These are phyloP conservation scores for Hansenula sp. DNA, from an alignment of 1,139 yeast species.

Conservation along the genomic window DNA sequence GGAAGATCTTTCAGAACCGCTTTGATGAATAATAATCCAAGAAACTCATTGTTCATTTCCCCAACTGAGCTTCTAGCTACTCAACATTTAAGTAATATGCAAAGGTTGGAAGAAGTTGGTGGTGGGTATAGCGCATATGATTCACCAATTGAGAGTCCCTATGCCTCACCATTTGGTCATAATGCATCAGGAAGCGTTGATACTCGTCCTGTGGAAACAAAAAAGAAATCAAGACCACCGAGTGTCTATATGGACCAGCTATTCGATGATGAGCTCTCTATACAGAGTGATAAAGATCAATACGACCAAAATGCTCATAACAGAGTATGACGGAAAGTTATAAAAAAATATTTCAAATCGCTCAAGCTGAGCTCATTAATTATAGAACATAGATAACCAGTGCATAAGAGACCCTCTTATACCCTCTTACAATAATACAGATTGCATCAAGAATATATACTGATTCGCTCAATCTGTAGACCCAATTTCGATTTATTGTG, in stretches of 20 bases:
- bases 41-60: slow-evolving; percentile 31
- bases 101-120: neutral
- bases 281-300: neutral
- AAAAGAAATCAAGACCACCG: slow-evolving; percentile 23
- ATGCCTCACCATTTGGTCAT: slow-evolving; percentile 4
- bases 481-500: too few species aligned
- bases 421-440: too few species aligned
- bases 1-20: slow-evolving; percentile 23
- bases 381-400: too few species aligned
- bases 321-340: slow-evolving; percentile 14
- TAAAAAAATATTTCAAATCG: too few species aligned
- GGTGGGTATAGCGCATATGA: slow-evolving; percentile 7
- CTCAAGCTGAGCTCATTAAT: too few species aligned
- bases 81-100: neutral
- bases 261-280: slow-evolving; percentile 15
- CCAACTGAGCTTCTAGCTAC: slow-evolving; percentile 28
- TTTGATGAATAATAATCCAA: slow-evolving; percentile 15
- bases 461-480: too few species aligned
- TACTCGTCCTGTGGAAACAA: neutral
- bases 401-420: too few species aligned
- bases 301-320: slow-evolving; percentile 12
- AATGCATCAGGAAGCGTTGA: neutral
- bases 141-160: slow-evolving; percentile 22
- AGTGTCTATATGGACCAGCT: slow-evolving; percentile 26
- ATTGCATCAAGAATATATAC: too few species aligned